Percentiles rank a stretch among this genome's conserved stretches.
Evolutionary conservation across 495 filamentous ascomycete genomes (phyloP).

Genomic region (Letharia lupina): DNA sequence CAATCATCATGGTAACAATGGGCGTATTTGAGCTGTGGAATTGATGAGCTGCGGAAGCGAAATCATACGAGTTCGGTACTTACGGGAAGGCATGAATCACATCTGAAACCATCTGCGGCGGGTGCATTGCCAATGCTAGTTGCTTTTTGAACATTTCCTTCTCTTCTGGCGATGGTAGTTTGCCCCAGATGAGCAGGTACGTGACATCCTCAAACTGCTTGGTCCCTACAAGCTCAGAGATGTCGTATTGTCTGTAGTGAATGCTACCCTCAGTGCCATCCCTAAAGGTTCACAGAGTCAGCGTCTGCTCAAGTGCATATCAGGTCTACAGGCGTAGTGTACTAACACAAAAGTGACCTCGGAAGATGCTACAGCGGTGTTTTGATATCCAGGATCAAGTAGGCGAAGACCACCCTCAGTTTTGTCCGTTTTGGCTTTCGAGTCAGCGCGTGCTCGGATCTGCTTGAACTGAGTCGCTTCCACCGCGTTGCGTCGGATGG

Average conservation of each 20-base stretch:
- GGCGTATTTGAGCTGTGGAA: slow-evolving; percentile 8
- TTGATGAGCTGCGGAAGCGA: neutral
- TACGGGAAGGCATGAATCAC: slow-evolving; percentile 4
- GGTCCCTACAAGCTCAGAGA: slow-evolving; percentile 36
- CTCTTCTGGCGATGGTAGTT: slow-evolving; percentile 34
- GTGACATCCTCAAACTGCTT: slow-evolving; percentile 36
- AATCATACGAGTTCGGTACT: neutral
- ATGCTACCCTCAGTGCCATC: slow-evolving; percentile 35
- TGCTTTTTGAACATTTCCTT: slow-evolving; percentile 30
- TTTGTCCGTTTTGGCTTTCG: slow-evolving; percentile 5
- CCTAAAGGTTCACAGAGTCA: neutral
- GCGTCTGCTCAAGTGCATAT: neutral
- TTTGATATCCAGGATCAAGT: slow-evolving; percentile 40
- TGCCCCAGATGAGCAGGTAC: slow-evolving; percentile 42
- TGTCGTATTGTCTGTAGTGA: slow-evolving; percentile 37
- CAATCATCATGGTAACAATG: slow-evolving; percentile 33
- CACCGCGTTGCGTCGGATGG: slow-evolving; percentile 13
- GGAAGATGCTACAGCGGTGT: slow-evolving; percentile 39
- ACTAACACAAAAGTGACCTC: slow-evolving; percentile 37
- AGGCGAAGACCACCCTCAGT: slow-evolving; percentile 31
- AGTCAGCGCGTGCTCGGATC: neutral
- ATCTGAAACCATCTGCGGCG: slow-evolving; percentile 11
- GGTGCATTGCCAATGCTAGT: slow-evolving; percentile 20
- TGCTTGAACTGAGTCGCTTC: slow-evolving; percentile 7
- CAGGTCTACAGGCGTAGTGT: neutral